Evolutionary conservation across 805 yeast species (phyloP).

Genomic region (Debaryomyces maramus): DNA sequence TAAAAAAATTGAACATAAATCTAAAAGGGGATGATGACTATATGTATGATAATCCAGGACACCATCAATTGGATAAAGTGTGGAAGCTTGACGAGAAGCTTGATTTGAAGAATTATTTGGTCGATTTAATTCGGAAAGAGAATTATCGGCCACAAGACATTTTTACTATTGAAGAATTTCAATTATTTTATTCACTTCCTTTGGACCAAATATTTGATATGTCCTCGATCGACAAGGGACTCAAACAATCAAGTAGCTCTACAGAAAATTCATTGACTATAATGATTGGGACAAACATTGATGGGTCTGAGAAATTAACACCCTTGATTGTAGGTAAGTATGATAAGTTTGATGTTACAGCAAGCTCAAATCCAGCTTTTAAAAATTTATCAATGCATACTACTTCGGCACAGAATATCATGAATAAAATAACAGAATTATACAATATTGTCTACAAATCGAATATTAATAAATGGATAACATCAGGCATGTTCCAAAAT

Average conservation of each 20-base stretch:
- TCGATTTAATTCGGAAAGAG: conserved; percentile 24
- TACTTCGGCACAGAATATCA: conserved; percentile 16
- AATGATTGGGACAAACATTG: conserved; percentile 62
- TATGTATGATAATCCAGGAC: conserved; percentile 28
- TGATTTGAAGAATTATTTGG: conserved; percentile 46
- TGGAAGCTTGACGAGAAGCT: conserved; percentile 63
- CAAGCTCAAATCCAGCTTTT: conserved; percentile 23
- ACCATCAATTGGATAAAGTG: conserved; percentile 43
- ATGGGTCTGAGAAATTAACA: conserved; percentile 61
- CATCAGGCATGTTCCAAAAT: conserved; percentile 61
- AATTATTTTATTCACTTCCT: conserved; percentile 58
- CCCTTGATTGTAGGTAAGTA: conserved; percentile 63
- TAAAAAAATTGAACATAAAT: conserved; percentile 50
- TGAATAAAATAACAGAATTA: conserved; percentile 48
- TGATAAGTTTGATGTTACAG: conserved; percentile 42
- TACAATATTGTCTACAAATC: conserved; percentile 58
- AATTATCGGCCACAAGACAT: conserved; percentile 51
- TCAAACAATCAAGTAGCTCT: conserved; percentile 35
- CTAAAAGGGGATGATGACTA: conserved; percentile 48
- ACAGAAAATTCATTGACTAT: conserved; percentile 50
- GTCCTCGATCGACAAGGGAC: conserved; percentile 43
- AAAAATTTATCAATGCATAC: conserved; percentile 12
- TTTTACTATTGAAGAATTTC: conserved; percentile 62
- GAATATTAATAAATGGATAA: conserved; percentile 62
- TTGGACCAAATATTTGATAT: conserved; percentile 56